Base-by-base conservation (phyloP, 2,329 filamentous ascomycete species). In the Fusarium sp. region DNA sequence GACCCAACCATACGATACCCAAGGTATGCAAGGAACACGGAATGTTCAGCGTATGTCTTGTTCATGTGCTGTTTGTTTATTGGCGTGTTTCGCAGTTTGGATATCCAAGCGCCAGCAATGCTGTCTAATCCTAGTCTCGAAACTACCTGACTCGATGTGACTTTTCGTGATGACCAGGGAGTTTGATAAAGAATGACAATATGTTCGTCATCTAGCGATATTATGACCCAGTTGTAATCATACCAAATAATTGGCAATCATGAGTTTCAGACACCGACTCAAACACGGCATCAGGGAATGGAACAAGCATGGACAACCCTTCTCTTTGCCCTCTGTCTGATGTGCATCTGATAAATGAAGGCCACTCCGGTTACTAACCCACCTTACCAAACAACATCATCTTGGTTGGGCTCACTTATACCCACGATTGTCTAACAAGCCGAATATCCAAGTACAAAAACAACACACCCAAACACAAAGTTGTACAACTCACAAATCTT, bases 21-120 rank as follows among this genome's bases (percentile, higher is more conserved):
- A 29, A 35, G 27, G 39, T 39, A 58, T 62, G 36, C 39, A 59
- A 63, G 41, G 48, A 47, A 51, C 56, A 57, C 32, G 29, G 15
- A 33, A 15, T n/a, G 19, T 37, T n/a, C 11, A 31, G 37, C 35
- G 46, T 21, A 63, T 38, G 35, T n/a, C n/a, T n/a, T n/a, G n/a
- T n/a, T n/a, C n/a, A n/a, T n/a, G n/a, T n/a, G n/a, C n/a, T n/a
- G n/a, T 25, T 49, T 50, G 53, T 52, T 27, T 53, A 58, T 61
- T 59, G 53, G 57, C 36, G 41, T 57, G 33, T 42, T 49, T 55
- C 32, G 35, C 37, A 54, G 29, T 41, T 41, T 43, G 39, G 29
- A 38, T 15, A 41, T 49, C 35, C 23, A 32, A 31, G 14, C 21
- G 17, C 36, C 13, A 19, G 38, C 14, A 49, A 36, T 31, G 31